phyloP scores from a whole-genome alignment of 2,329 filamentous ascomycete genomes.

The Neonectria magnoliae region DNA sequence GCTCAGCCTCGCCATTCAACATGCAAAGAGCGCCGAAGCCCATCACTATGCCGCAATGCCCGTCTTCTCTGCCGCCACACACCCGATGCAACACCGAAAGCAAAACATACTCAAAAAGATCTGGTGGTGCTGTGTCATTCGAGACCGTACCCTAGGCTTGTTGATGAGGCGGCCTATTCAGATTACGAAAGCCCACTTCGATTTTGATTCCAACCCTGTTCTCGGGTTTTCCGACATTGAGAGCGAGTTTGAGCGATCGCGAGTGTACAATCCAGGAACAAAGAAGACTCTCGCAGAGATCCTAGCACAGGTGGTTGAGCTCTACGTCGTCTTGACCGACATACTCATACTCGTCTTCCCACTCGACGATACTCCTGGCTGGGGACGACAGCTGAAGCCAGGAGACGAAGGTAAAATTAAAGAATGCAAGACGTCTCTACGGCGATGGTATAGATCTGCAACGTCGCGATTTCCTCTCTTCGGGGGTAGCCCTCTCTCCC shows the following conservation, averaged over 20 bases:
- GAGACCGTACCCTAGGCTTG: constrained; percentile 60
- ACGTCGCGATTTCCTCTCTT: constrained; percentile 52
- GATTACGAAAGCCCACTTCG: constrained; percentile 58
- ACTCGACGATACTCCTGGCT: constrained; percentile 53
- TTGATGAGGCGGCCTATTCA: constrained; percentile 62
- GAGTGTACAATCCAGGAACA: constrained; percentile 56
- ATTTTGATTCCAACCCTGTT: constrained; percentile 50
- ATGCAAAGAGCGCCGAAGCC: constrained; percentile 57
- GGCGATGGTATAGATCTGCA: constrained; percentile 53
- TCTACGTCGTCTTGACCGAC: constrained; percentile 59
- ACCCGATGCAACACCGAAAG: constrained; percentile 49
- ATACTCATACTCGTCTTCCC: constrained; percentile 58
- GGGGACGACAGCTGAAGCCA: constrained; percentile 47
- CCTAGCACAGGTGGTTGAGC: constrained; percentile 56
- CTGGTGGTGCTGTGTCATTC: constrained; percentile 65
- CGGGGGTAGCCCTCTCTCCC: constrained; percentile 44
- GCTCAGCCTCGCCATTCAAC: constrained; percentile 61
- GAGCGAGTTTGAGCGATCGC: constrained; percentile 56
- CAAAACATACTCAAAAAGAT: constrained; percentile 58
- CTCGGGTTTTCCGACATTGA: constrained; percentile 56
- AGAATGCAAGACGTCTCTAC: constrained; percentile 50
- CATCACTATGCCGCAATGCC: constrained; percentile 53
- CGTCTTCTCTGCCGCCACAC: constrained; percentile 40
- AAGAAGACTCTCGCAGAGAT: constrained; percentile 57
- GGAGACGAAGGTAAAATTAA: constrained; percentile 47